Evolutionary conservation across 352 stramenopile species (phyloP).

Genomic region (Pythium brachiatum): DNA sequence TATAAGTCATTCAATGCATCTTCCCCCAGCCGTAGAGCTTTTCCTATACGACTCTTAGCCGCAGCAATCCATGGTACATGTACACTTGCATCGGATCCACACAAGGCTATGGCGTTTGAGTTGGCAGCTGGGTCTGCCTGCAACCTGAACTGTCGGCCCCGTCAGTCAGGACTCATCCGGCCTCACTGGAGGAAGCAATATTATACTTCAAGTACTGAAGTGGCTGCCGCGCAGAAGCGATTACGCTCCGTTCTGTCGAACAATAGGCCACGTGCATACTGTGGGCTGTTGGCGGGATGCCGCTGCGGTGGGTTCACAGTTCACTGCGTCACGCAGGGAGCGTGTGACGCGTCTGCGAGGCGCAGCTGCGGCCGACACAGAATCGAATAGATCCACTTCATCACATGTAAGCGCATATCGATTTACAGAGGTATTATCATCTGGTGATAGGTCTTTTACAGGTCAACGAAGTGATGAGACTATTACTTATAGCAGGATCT

Average conservation of each 20-base stretch:
- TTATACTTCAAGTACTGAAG: too few species aligned
- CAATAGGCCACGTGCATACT: not conserved
- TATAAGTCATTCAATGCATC: slow-evolving; percentile 3
- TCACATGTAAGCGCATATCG: not conserved
- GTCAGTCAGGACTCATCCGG: too few species aligned
- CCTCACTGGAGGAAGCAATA: too few species aligned
- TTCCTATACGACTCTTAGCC: not conserved
- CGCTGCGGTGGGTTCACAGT: not conserved
- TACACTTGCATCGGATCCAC: too few species aligned
- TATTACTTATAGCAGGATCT: not conserved
- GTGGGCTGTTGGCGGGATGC: not conserved
- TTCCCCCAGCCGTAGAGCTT: not conserved
- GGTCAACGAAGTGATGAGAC: not conserved
- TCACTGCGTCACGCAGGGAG: too few species aligned
- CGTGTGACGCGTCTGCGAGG: not conserved
- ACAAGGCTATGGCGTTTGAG: too few species aligned
- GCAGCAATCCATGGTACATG: too few species aligned
- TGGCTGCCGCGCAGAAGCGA: not conserved
- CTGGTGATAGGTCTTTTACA: too few species aligned
- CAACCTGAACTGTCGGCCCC: too few species aligned
- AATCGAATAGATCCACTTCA: not conserved
- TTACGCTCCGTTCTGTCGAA: not conserved
- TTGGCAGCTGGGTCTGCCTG: too few species aligned
- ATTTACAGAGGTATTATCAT: not conserved
- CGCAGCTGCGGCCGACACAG: not conserved